Percentiles rank a stretch among this genome's conserved stretches.
phyloP scores from a whole-genome alignment of 495 filamentous ascomycete genomes.

The Glonium stellatum region DNA sequence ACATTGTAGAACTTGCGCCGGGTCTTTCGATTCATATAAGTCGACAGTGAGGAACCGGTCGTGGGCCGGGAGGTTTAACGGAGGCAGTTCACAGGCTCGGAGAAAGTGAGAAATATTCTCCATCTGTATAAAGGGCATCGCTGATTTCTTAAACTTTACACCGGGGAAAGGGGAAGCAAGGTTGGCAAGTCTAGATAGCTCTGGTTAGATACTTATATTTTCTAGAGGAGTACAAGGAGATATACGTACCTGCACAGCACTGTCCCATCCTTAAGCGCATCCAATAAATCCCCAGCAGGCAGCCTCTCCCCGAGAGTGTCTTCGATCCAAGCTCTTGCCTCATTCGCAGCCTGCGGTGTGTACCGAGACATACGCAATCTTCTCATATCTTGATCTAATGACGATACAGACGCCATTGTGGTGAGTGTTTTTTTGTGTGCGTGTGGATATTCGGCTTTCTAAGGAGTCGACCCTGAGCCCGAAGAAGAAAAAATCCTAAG shows the following conservation, averaged over 20 bases:
- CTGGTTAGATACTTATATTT: not conserved
- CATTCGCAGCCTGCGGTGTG: conserved; percentile 83
- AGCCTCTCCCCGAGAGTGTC: conserved; percentile 67
- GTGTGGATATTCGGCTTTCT: not conserved
- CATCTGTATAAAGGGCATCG: conserved; percentile 99
- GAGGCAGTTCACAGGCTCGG: conserved; percentile 71
- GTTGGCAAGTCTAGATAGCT: conserved; percentile 64
- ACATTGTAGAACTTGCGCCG: conserved; percentile 92
- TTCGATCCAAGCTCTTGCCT: conserved; percentile 84
- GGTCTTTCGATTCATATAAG: conserved; percentile 93
- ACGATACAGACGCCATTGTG: conserved; percentile 87
- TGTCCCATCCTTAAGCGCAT: conserved; percentile 80
- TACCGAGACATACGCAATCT: conserved; percentile 88
- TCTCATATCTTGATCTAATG: conserved; percentile 91
- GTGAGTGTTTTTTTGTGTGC: not conserved
- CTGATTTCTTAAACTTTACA: conserved; percentile 71
- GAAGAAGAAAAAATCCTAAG: not conserved
- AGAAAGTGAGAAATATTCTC: conserved; percentile 98
- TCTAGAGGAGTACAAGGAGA: not conserved
- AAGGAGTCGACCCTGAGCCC: not conserved
- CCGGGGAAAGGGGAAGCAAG: conserved; percentile 68
- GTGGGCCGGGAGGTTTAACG: conserved; percentile 81
- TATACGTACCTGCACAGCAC: conserved; percentile 74
- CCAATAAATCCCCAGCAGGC: conserved; percentile 67
- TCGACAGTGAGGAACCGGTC: conserved; percentile 97